These are phyloP conservation scores for Zea luxurians DNA, from an alignment of 176 grass and related monocot species.

Conservation along the genomic window DNA sequence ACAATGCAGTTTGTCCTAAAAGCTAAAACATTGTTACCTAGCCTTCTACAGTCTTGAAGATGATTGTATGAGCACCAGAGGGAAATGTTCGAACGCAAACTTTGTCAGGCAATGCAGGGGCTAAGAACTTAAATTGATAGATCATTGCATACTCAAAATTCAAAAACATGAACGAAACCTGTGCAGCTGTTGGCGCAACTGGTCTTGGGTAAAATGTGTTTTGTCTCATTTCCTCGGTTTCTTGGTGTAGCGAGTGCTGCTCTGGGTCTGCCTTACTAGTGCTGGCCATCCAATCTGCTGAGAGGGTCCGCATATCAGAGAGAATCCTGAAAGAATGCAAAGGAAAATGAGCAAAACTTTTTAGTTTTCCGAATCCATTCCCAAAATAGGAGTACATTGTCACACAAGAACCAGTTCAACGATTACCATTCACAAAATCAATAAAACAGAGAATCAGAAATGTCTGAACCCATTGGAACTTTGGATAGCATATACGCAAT, in stretches of 20 bases:
- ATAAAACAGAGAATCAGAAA: slow-evolving; percentile 19
- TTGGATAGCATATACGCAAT: slow-evolving; percentile 18
- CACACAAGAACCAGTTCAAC: slow-evolving; percentile 13
- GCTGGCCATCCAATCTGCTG: slow-evolving; percentile 99
- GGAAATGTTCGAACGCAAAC: slow-evolving; percentile 17
- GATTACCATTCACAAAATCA: slow-evolving; percentile 10
- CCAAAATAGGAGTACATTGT: slow-evolving; percentile 16
- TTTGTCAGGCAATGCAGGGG: not conserved
- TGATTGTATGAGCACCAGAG: slow-evolving; percentile 6
- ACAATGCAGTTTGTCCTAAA: slow-evolving; percentile 31
- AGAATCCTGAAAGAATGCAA: slow-evolving; percentile 83
- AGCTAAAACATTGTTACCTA: slow-evolving; percentile 32
- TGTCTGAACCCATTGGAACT: slow-evolving; percentile 16
- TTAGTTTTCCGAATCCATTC: slow-evolving; percentile 20
- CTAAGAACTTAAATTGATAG: slow-evolving; percentile 30
- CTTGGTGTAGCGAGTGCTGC: slow-evolving; percentile 69
- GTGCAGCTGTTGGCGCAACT: slow-evolving; percentile 95
- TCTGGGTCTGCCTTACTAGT: slow-evolving; percentile 79
- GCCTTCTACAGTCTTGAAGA: slow-evolving; percentile 31
- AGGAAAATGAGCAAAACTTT: slow-evolving; percentile 39
- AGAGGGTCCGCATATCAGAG: slow-evolving; percentile 96
- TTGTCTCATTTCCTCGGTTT: slow-evolving; percentile 73
- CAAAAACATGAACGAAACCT: slow-evolving; percentile 51
- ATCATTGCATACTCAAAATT: not conserved
- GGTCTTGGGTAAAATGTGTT: slow-evolving; percentile 87